Conservation (phyloP, 2,329 filamentous ascomycete species). For the Aspergillus sp. region DNA sequence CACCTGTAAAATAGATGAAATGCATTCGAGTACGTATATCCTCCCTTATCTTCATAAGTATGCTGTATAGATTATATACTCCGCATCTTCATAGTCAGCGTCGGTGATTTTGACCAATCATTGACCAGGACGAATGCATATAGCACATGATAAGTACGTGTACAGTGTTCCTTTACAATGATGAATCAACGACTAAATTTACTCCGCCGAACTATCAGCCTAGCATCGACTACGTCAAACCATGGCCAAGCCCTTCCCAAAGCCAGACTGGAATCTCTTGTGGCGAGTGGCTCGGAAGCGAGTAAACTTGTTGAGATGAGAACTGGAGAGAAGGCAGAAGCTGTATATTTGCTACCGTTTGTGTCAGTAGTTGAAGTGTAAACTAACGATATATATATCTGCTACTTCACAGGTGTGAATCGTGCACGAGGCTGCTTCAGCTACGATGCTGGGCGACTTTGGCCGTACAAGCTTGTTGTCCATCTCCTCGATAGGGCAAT, state of each 20-base stretch:
- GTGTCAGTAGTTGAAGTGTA: too few species aligned
- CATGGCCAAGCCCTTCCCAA: conserved; percentile 17
- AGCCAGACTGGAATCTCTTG: conserved; percentile 21
- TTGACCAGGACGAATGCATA: too few species aligned
- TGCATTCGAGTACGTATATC: neutral
- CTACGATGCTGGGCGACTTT: conserved; percentile 28
- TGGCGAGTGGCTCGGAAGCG: conserved; percentile 17
- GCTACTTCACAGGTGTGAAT: conserved; percentile 31
- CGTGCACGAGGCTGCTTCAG: conserved; percentile 28
- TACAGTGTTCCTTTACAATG: too few species aligned
- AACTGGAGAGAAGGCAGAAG: conserved; percentile 19
- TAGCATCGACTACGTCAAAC: neutral
- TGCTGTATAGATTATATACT: neutral
- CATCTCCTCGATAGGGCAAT: conserved; percentile 60
- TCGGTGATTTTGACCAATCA: too few species aligned
- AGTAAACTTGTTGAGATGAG: conserved; percentile 21
- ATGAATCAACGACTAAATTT: too few species aligned
- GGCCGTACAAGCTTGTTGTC: conserved; percentile 73
- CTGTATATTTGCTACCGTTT: conserved; percentile 6
- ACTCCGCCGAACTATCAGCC: too few species aligned
- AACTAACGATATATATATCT: neutral
- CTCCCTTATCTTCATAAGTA: neutral
- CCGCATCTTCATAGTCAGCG: neutral
- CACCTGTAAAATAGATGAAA: neutral
- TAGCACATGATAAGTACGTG: too few species aligned